Conservation (phyloP, 495 filamentous ascomycete genomes). For the Aspergillus kassunensis region DNA sequence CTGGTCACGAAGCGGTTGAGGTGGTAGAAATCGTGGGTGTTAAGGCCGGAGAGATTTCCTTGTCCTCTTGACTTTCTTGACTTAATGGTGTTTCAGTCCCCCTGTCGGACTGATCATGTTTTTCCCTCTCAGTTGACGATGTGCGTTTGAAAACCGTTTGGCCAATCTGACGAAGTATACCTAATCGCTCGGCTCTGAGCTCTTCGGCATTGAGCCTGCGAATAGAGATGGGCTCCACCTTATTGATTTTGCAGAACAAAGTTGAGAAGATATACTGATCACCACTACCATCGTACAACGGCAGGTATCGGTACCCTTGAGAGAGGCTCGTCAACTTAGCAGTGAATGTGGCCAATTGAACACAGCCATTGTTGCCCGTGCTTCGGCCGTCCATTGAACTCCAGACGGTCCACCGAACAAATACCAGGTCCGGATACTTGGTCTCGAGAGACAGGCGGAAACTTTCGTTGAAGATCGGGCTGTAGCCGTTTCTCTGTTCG, state of each 20-base stretch:
- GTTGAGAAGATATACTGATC: slow-evolving; percentile 94
- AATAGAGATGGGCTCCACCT: slow-evolving; percentile 51
- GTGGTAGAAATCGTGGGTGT: slow-evolving; percentile 39
- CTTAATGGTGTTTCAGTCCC: slow-evolving; percentile 30
- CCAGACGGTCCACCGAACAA: slow-evolving; percentile 89
- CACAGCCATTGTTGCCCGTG: slow-evolving; percentile 56
- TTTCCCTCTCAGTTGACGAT: slow-evolving; percentile 44
- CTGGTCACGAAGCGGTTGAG: slow-evolving; percentile 34
- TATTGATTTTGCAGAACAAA: slow-evolving; percentile 81
- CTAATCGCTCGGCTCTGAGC: slow-evolving; percentile 45
- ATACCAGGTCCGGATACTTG: slow-evolving; percentile 87
- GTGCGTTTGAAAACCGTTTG: slow-evolving; percentile 51
- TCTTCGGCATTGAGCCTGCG: slow-evolving; percentile 45
- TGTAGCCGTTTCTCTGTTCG: slow-evolving; percentile 83
- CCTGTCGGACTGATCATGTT: slow-evolving; percentile 25
- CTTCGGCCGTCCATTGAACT: slow-evolving; percentile 67
- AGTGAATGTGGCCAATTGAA: slow-evolving; percentile 80
- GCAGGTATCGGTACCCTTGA: slow-evolving; percentile 93
- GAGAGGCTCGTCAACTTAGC: slow-evolving; percentile 86
- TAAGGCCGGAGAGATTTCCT: slow-evolving; percentile 33
- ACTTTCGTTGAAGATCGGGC: slow-evolving; percentile 74
- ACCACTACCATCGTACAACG: slow-evolving; percentile 83
- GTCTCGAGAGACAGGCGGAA: slow-evolving; percentile 78
- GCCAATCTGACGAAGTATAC: slow-evolving; percentile 47
- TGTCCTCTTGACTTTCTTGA: slow-evolving; percentile 34